Base-by-base conservation (phyloP, 75 land plant species). In the Adiantum capillusveneris region DNA sequence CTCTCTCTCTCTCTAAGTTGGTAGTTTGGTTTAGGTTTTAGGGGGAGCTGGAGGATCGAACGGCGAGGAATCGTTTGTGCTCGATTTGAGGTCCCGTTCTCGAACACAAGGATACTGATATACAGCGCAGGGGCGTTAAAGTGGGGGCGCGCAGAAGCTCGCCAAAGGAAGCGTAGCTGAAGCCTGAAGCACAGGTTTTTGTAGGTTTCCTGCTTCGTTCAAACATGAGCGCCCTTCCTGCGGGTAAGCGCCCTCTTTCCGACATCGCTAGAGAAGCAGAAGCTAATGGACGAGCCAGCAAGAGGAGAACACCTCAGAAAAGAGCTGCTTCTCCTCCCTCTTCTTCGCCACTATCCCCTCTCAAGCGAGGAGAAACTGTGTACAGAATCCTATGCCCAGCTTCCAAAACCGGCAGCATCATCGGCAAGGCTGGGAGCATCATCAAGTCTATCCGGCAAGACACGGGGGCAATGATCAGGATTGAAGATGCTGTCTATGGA, bases 381-480 rank as follows among this genome's bases (percentile, higher is more conserved):
- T 78, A 86, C 21, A 81, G 91, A 24, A 28, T 95, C 0, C 75
- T 95, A 2, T 95, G 84, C 59, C 84, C 81, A 24, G 77, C 56
- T 58, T 71, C 85, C 13, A 79, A 77, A 49, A 71, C 67, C 59
- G 91, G 81, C 18, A 69, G 80, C 59, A 49, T 86, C 18, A 84
- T 95, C 69, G 99, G 91, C 1, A 82, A 84, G 52, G 91, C 73
- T 37, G 99, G 88, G 7, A 65, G 63, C 45, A 64, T 76, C 26
- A 65, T 95, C 2, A 62, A 75, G 6, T 67, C 74, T 51, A 73
- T 95, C 16, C 68, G 84, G 1, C 61, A 76, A 25, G 88, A 90
- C 41, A 86, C 92, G 19, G 86, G 88, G 29, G 92, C 84, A 5
- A 77, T 59, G 64, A 72, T 95, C 31, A 86, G 66, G 53, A 70